These are phyloP conservation scores for Bondarzewia mesenterica DNA, from an alignment of 1,284 basidiomycete species.

Conservation along the genomic window DNA sequence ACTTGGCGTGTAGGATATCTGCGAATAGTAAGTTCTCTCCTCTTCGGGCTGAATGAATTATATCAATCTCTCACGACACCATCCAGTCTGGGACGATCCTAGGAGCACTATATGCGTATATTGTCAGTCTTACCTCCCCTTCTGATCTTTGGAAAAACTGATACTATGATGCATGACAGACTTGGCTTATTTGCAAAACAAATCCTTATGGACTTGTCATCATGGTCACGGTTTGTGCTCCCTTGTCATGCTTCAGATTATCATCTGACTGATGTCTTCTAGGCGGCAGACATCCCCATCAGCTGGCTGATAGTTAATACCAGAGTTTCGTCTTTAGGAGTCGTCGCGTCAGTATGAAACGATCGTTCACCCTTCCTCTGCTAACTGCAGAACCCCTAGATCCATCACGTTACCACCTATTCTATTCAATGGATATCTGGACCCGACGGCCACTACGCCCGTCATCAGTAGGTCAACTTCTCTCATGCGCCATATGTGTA, in stretches of 20 bases:
- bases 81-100: slow-evolving; percentile 35
- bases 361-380: background rate
- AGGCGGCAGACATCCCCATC: slow-evolving; percentile 38
- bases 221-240: slow-evolving; percentile 30
- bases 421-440: slow-evolving; percentile 31
- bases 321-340: slow-evolving; percentile 32
- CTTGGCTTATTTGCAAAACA: slow-evolving; percentile 29
- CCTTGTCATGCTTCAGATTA: background rate
- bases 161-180: slow-evolving; percentile 23
- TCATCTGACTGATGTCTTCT: slow-evolving; percentile 6
- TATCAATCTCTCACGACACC: no score
- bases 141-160: background rate
- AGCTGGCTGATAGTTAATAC: slow-evolving; percentile 39
- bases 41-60: background rate
- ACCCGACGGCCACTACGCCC: slow-evolving; percentile 12
- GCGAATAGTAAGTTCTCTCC: slow-evolving; percentile 28
- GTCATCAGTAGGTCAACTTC: slow-evolving; percentile 6
- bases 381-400: slow-evolving; percentile 17
- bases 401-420: slow-evolving; percentile 40
- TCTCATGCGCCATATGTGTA: no score
- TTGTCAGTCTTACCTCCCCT: slow-evolving; percentile 23
- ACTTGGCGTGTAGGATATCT: slow-evolving; percentile 41
- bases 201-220: slow-evolving; percentile 39
- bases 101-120: slow-evolving; percentile 38
- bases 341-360: slow-evolving; percentile 35